Evolutionary conservation across 176 grass and related monocot species (phyloP).

Genomic region (Oryza brachyantha): DNA sequence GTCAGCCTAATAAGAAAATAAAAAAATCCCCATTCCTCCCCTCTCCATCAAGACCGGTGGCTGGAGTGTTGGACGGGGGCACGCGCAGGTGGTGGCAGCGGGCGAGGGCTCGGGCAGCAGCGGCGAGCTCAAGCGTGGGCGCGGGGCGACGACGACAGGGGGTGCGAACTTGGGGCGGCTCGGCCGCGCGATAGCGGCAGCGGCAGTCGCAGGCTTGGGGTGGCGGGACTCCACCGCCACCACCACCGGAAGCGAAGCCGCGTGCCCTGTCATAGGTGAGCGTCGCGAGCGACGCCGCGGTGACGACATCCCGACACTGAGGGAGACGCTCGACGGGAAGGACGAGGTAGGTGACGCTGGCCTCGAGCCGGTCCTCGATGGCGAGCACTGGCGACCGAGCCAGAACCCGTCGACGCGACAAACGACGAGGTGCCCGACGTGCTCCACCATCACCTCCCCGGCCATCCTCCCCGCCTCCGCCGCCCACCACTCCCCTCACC

Average conservation of each 20-base stretch:
- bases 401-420: slow-evolving; percentile 64
- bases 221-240: neutral
- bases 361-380: slow-evolving; percentile 49
- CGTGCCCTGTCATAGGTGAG: slow-evolving; percentile 19
- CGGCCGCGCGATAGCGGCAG: too few relatives aligned
- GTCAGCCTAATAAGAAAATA: too few relatives aligned
- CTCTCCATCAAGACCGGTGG: too few relatives aligned
- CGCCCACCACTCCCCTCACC: slow-evolving; percentile 38
- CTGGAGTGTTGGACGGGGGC: too few relatives aligned
- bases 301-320: slow-evolving; percentile 21
- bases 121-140: too few relatives aligned
- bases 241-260: too few relatives aligned
- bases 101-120: too few relatives aligned
- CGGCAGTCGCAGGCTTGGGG: too few relatives aligned
- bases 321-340: slow-evolving; percentile 61
- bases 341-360: slow-evolving; percentile 59
- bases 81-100: too few relatives aligned
- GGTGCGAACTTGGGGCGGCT: too few relatives aligned
- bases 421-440: slow-evolving; percentile 37
- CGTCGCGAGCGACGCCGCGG: slow-evolving; percentile 41
- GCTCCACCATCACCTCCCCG: slow-evolving; percentile 57
- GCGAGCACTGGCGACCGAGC: slow-evolving; percentile 55
- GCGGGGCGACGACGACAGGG: too few relatives aligned
- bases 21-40: too few relatives aligned
- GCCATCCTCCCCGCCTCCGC: slow-evolving; percentile 14